Percentiles rank a stretch among this genome's conserved stretches.
These are phyloP conservation scores for Pharnaceum exiguum DNA, from an alignment of 148 eudicot species.

Conservation along the genomic window DNA sequence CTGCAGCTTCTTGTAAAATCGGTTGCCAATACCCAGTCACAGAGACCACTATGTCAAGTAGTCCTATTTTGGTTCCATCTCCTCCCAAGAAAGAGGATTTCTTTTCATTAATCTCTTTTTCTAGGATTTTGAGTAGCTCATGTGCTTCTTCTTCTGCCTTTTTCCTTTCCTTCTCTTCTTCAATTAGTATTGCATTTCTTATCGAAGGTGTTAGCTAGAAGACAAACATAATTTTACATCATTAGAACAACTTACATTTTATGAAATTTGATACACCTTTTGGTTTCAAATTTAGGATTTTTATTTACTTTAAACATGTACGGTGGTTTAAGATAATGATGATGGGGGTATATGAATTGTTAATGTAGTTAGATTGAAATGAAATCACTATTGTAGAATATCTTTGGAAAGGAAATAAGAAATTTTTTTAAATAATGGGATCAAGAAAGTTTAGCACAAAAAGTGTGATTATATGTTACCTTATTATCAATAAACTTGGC, in stretches of 20 bases:
- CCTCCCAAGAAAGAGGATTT: slow-evolving; percentile 19
- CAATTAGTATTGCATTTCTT: neutral
- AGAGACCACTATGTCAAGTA: slow-evolving; percentile 15
- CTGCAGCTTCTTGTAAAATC: slow-evolving; percentile 1
- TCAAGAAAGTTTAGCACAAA: too few species aligned
- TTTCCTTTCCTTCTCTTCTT: neutral
- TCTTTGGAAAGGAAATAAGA: too few species aligned
- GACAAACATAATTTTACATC: neutral
- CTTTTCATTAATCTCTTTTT: slow-evolving; percentile 16
- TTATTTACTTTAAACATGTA: too few species aligned
- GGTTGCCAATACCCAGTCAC: slow-evolving; percentile 17
- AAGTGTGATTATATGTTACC: too few species aligned
- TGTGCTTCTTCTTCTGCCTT: slow-evolving; percentile 15
- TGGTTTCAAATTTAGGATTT: too few species aligned
- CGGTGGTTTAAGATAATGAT: too few species aligned
- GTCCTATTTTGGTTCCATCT: slow-evolving; percentile 10
- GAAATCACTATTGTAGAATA: too few species aligned
- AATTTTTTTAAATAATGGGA: too few species aligned
- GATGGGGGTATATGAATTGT: too few species aligned
- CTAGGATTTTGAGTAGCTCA: slow-evolving; percentile 2
- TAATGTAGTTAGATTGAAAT: too few species aligned
- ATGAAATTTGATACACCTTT: neutral
- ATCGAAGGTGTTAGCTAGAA: neutral
- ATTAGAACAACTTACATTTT: neutral
- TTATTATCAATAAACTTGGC: too few species aligned